phyloP scores from a whole-genome alignment of 257 asterid genomes.

The Solanum medicagineum region DNA sequence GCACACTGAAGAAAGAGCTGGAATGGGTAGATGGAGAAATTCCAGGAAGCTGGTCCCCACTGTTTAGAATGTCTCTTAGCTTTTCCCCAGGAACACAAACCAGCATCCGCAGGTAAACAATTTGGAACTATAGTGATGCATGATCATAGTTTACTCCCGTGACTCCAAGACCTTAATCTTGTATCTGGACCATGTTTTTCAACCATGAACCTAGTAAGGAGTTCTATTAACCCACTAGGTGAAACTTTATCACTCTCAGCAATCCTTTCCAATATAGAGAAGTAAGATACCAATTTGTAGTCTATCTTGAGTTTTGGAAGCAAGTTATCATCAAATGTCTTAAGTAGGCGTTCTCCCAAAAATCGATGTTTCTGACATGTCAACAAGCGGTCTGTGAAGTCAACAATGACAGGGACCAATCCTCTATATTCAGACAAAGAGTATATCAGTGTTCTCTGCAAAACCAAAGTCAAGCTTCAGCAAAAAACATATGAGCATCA shows the following conservation, averaged over 20 bases:
- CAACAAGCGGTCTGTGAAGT: slow-evolving; percentile 63
- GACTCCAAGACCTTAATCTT: slow-evolving; percentile 76
- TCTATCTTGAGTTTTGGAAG: slow-evolving; percentile 60
- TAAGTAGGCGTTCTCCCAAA: slow-evolving; percentile 76
- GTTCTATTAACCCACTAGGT: slow-evolving; percentile 59
- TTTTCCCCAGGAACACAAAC: slow-evolving; percentile 83
- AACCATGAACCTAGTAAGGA: slow-evolving; percentile 53
- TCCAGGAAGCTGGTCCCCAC: slow-evolving; percentile 62
- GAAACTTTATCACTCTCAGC: slow-evolving; percentile 61
- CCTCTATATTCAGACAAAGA: slow-evolving; percentile 52
- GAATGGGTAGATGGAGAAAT: slow-evolving; percentile 64
- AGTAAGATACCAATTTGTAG: slow-evolving; percentile 71
- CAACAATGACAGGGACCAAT: slow-evolving; percentile 65
- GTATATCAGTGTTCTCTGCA: slow-evolving; percentile 60
- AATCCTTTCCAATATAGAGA: slow-evolving; percentile 72
- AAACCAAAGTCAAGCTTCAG: not conserved
- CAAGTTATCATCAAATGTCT: slow-evolving; percentile 56
- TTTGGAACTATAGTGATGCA: slow-evolving; percentile 71
- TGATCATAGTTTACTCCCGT: slow-evolving; percentile 79
- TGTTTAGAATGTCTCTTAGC: slow-evolving; percentile 50
- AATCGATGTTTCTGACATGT: slow-evolving; percentile 56
- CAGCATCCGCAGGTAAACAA: slow-evolving; percentile 75
- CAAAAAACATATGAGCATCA: not conserved
- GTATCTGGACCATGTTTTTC: slow-evolving; percentile 77
- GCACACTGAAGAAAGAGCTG: slow-evolving; percentile 44